Percentiles rank a stretch among this genome's conserved stretches.
These are phyloP conservation scores for Gnomoniopsis sp. DNA, from an alignment of 2,329 filamentous ascomycete genomes.

Conservation along the genomic window DNA sequence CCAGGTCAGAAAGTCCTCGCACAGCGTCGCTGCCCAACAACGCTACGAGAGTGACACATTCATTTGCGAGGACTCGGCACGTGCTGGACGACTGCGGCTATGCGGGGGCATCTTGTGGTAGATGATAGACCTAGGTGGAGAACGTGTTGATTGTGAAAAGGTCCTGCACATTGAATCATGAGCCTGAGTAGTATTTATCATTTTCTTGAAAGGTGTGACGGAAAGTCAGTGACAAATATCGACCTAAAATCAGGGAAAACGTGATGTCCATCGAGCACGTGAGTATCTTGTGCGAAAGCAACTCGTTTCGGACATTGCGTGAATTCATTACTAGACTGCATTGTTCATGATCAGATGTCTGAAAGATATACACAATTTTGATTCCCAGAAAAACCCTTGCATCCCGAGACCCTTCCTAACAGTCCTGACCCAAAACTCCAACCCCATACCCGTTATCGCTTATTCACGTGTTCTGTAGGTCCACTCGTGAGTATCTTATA, in stretches of 20 bases:
- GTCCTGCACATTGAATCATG: background rate
- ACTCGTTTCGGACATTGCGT: too few relatives aligned
- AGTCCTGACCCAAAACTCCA: background rate
- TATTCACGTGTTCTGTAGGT: background rate
- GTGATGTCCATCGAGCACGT: too few relatives aligned
- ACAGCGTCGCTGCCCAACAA: slow-evolving; percentile 3
- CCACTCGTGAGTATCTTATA: background rate
- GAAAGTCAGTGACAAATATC: too few relatives aligned
- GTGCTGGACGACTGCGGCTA: background rate
- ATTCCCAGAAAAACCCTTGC: background rate
- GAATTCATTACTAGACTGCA: too few relatives aligned
- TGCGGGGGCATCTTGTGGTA: background rate
- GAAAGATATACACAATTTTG: too few relatives aligned
- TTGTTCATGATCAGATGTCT: too few relatives aligned
- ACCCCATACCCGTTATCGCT: background rate
- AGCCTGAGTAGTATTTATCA: background rate
- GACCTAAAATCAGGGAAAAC: too few relatives aligned
- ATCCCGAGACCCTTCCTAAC: background rate
- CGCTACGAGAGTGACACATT: background rate
- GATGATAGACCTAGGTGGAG: background rate
- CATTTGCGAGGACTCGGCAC: background rate
- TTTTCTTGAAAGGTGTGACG: background rate
- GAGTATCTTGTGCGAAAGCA: too few relatives aligned
- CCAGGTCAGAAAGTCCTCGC: background rate
- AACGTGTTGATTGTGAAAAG: background rate